Percentiles rank a stretch among this genome's conserved stretches.
Conservation (phyloP, 2,329 filamentous ascomycete species). For the Mycocentrospora acerina region DNA sequence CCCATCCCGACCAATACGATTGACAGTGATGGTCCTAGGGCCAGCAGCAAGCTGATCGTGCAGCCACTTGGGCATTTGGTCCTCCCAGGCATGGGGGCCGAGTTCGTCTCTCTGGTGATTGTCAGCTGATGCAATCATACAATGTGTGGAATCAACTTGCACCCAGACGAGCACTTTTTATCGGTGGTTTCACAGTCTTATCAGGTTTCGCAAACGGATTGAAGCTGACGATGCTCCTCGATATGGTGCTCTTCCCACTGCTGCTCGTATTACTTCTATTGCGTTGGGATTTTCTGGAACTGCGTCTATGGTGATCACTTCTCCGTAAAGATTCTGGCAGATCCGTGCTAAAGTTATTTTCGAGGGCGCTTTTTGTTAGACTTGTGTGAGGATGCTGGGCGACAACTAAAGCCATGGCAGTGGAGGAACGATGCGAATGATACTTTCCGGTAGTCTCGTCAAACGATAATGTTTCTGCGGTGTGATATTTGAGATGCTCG, state of each 20-base stretch:
- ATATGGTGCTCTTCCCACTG: slow-evolving; percentile 39
- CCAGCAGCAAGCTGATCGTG: slow-evolving; percentile 44
- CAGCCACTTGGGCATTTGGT: slow-evolving; percentile 48
- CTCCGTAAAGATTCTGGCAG: slow-evolving; percentile 18
- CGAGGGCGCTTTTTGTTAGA: slow-evolving; percentile 22
- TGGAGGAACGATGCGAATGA: slow-evolving; percentile 34
- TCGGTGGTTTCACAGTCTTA: slow-evolving; percentile 32
- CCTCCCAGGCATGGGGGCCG: slow-evolving; percentile 51
- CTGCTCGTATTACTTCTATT: slow-evolving; percentile 26
- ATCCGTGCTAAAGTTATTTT: slow-evolving; percentile 22
- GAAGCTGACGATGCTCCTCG: slow-evolving; percentile 39
- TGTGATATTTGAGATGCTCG: slow-evolving; percentile 51
- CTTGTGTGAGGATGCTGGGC: slow-evolving; percentile 9
- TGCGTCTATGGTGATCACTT: slow-evolving; percentile 19
- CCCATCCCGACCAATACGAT: slow-evolving; percentile 47
- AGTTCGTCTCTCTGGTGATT: slow-evolving; percentile 44
- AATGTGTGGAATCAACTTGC: slow-evolving; percentile 22
- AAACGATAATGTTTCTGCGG: slow-evolving; percentile 42
- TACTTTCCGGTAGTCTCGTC: slow-evolving; percentile 37
- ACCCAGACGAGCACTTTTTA: slow-evolving; percentile 35
- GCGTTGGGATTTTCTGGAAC: slow-evolving; percentile 26
- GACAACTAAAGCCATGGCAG: slow-evolving; percentile 29
- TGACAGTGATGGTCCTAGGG: slow-evolving; percentile 41
- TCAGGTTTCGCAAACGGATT: slow-evolving; percentile 31
- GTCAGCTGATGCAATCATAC: slow-evolving; percentile 11